A percentile compares a stretch with the other conserved stretches of the same genome.
phyloP scores from a whole-genome alignment of 306 rosid species.

The Pyrus bretschneideri region DNA sequence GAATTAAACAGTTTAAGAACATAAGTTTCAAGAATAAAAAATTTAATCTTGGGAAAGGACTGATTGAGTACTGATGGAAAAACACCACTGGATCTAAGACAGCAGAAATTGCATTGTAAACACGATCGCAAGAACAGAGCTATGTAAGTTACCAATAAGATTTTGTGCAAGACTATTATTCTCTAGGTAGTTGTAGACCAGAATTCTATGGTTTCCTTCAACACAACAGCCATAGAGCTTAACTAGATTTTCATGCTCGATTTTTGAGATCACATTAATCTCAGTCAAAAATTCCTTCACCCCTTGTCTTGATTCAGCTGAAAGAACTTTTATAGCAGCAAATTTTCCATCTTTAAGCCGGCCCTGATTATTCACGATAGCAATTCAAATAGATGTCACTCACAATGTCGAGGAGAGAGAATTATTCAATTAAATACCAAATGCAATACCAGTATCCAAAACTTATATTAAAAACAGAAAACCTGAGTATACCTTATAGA shows the following conservation, averaged over 20 bases:
- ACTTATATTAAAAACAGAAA: neutral
- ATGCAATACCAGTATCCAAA: neutral
- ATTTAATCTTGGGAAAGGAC: neutral
- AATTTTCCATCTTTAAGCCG: conserved; percentile 69
- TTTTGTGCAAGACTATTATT: conserved; percentile 82
- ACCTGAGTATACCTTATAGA: conserved; percentile 57
- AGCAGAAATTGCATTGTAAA: neutral
- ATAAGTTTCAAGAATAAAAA: conserved; percentile 1
- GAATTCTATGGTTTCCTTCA: conserved; percentile 61
- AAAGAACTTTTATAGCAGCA: conserved; percentile 94
- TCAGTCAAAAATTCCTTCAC: conserved; percentile 89
- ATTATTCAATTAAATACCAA: neutral
- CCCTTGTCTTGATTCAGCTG: conserved; percentile 88
- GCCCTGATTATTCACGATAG: conserved; percentile 50
- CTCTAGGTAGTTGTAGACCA: conserved; percentile 94
- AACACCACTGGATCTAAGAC: neutral
- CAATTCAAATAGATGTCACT: conserved; percentile 12
- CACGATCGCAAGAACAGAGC: neutral
- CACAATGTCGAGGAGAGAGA: conserved; percentile 3
- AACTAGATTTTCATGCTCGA: conserved; percentile 86
- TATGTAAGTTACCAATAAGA: conserved; percentile 56
- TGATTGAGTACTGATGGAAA: neutral
- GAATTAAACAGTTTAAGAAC: conserved; percentile 18
- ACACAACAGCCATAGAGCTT: conserved; percentile 88
- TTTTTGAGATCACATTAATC: conserved; percentile 73